Percentiles rank a stretch among this genome's conserved stretches.
Conservation (phyloP, 176 grass and related monocot genomes). For the Carex parvula region DNA sequence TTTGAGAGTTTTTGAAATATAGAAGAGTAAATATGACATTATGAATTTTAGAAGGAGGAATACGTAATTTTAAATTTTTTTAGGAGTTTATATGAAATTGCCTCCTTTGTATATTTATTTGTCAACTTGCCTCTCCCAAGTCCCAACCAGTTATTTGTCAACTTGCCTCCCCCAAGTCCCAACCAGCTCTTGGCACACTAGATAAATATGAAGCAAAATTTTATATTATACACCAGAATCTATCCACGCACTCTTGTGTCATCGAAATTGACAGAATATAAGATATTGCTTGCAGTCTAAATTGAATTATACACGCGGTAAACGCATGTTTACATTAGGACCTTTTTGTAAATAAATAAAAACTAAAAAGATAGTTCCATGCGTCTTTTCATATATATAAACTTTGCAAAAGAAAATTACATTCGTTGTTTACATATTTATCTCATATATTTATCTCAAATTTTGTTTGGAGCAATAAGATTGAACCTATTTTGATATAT, state of each 20-base stretch:
- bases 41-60: no score
- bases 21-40: no score
- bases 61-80: no score
- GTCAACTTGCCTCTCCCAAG: background rate
- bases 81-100: no score
- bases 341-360: background rate
- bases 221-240: background rate
- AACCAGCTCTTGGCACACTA: background rate
- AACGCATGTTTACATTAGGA: background rate
- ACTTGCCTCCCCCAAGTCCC: background rate
- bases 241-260: background rate
- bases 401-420: no score
- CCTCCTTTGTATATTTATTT: background rate
- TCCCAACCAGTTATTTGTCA: background rate
- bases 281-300: background rate
- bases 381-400: no score
- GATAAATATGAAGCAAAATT: background rate
- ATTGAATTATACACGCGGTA: background rate
- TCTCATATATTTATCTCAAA: no score
- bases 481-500: no score
- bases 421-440: no score
- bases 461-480: no score
- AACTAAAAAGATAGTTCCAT: no score
- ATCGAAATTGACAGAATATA: background rate
- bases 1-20: no score